Evolutionary conservation across 768 basidiomycete genomes (phyloP), one percentile per base, ranked within the genome.

Genomic region (Strobilomyces echinocephalus): DNA sequence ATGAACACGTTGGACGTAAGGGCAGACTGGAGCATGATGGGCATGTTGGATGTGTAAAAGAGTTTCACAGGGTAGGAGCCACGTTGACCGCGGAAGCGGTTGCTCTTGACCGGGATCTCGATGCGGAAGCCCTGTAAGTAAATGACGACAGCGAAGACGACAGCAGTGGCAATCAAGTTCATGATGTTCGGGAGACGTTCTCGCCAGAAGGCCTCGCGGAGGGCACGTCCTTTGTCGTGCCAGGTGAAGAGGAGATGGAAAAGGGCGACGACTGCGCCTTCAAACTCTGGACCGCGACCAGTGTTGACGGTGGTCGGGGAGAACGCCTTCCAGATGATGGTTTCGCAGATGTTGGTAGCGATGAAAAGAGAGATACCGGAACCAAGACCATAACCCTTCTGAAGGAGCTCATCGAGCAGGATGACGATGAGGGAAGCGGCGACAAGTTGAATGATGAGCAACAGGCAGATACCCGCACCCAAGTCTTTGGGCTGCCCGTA

Each of bases 31-130:
- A 98, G 82, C 95, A 99, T 99, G 78, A 99, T 98, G 53, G 95
- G 95, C 95, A 97, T 99, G 77, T 98, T 99, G 41, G 84, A 88
- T 15, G 97, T 98, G 74, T 98, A 99, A 77, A 99, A 98, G 35
- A 98, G 83, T 76, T 98, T 98, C 76, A 99, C 82, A 48, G 97
- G 97, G 77, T 97, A 98, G 14, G 83, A 82, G 39, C 91, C 95
- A 30, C 95, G 81, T 71, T 97, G 94, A n/a, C 97, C 97, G 53
- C 94, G 82, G 85, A 94, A 92, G 60, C 84, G 82, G 78, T 91
- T 94, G 75, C 85, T 88, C 82, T 98, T 98, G 69, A 98, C 91
- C 8, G 95, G 95, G 68, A 98, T 97, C 70, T 98, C 95, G 57
- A 98, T 90, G 56, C 95, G 80, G 89, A 98, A 99, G 24, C 97